Evolutionary conservation across 2,329 filamentous ascomycete genomes (phyloP), one percentile per base, ranked within the genome.

Genomic region (Cryphonectria parasitica): DNA sequence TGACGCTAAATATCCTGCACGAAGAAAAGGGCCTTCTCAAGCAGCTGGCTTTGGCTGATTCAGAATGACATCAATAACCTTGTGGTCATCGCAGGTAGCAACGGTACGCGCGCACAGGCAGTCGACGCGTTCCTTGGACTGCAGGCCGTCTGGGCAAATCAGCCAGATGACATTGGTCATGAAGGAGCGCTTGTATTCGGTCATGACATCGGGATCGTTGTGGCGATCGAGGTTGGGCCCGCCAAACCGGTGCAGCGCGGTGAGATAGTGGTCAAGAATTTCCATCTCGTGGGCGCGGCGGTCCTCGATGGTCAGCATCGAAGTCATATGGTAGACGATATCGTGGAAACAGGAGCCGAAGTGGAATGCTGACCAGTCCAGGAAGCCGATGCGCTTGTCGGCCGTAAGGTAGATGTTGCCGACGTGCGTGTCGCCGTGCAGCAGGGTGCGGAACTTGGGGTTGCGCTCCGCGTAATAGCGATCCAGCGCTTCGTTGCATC

Each of bases 291-390:
- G 76, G 28, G 74, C 72, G 25, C 80, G 75, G 49, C 80, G 76
- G 64, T 80, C 78, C 70, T 79, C 77, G 45, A 80, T 61, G 41
- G 73, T 76, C 15, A 82, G 73, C 8, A 78, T 76, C 41, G 78
- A 77, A 3, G 71, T 76, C 52, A 81, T 71, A 71, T 78, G 80
- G 72, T 81, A 82, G 0, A 77, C 74, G 22, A 82, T 71, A 67
- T 82, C 80, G 70, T 81, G 80, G 71, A 82, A 80, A 11, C 76
- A 75, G 2, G 78, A 79, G 41, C 79, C 78, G 67, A 79, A 76
- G 71, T 80, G 77, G 25, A 80, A 76, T 64, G 77, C 76, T 73
- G 81, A 79, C 77, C 78, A 82, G 74, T 81, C 80, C 31, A 82
- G 75, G 73, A 81, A 82, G 13, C 52, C 52, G 52, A 56, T 68